Conservation (phyloP, 2,329 filamentous ascomycete genomes). For the Chaetoscypha palmicola region DNA sequence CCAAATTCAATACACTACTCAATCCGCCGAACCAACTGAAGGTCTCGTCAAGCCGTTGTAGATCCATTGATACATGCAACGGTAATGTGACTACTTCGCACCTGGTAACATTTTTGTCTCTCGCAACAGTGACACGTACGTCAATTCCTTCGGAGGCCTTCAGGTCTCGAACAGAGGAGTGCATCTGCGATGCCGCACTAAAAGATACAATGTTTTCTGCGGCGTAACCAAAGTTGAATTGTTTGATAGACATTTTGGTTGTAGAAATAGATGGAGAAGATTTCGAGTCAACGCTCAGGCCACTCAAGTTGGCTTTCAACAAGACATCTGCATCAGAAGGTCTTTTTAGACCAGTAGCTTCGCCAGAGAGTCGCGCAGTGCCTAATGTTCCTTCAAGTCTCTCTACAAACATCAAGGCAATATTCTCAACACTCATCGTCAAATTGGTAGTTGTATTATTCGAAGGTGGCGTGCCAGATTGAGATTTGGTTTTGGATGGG, state of each 20-base stretch:
- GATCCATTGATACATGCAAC: conserved; percentile 66
- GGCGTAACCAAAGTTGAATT: conserved; percentile 56
- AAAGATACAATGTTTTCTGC: conserved; percentile 59
- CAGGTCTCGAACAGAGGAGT: conserved; percentile 51
- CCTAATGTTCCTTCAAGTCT: conserved; percentile 25
- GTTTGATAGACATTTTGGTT: conserved; percentile 37
- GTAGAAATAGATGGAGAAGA: conserved; percentile 16
- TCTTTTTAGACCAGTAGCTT: conserved; percentile 2
- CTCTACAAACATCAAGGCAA: conserved; percentile 30
- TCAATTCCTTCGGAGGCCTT: conserved; percentile 52
- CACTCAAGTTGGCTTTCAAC: conserved; percentile 24
- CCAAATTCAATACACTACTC: conserved; percentile 83
- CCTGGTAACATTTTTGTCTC: conserved; percentile 38
- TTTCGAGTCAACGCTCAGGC: conserved; percentile 21
- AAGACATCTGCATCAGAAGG: conserved; percentile 25
- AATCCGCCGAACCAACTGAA: conserved; percentile 85
- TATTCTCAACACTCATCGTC: conserved; percentile 22
- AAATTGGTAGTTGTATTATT: conserved; percentile 12
- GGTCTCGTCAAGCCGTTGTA: conserved; percentile 77
- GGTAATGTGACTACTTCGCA: conserved; percentile 71
- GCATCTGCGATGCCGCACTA: conserved; percentile 49
- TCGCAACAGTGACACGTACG: conserved; percentile 46
- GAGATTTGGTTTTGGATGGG: conserved; percentile 4
- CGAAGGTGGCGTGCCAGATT: neutral
- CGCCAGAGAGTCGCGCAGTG: conserved; percentile 4